Base-by-base conservation (phyloP, 495 filamentous ascomycete species). In the Cercophora samala region DNA sequence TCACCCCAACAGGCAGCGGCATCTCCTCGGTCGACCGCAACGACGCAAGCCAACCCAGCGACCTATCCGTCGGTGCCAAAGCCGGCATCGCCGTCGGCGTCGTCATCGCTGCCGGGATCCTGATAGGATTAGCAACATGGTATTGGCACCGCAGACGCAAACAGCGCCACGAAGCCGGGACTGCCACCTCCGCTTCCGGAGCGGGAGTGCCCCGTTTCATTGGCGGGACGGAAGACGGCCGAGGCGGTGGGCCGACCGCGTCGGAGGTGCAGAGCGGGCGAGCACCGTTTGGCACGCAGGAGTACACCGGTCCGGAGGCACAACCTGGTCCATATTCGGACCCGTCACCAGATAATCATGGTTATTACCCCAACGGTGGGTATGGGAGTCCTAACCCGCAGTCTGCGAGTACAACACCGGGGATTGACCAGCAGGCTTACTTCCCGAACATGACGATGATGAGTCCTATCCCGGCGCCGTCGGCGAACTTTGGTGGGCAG, bases 41-140 rank as follows among this genome's bases (percentile, higher is more conserved):
- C 11, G 51, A 29, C 21, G 67, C 53, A n/a, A 58, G 55, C 1
- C 54, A 21, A 1, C 42, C 32, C 23, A 26, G 9, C 3, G 75
- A 68, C 8, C 68, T 82, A 8, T 75, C 77, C 22, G 68, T 67
- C 4, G 79, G 76, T 9, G 80, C 79, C 0, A 80, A 76, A 66
- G 81, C 76, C 1, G 82, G 82, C 46, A 77, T 84, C 11, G 81
- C 75, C n/a, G 75, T 82, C 19, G 83, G 81, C 19, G 77, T 76
- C 9, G 78, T 75, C 6, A 63, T 81, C 26, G 79, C 76, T 5
- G 74, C 72, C 5, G 65, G 75, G n/a, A 52, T 78, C 25, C 19
- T 80, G 13, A 77, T 82, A 64, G 77, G 76, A 4, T 66, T 63
- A 3, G 63, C 74, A 11, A 78, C 74, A 0, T 81, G 79, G 80